Percentiles rank a stretch among this genome's conserved stretches.
Evolutionary conservation across 2,329 filamentous ascomycete species (phyloP).

Genomic region (Alternaria brassicicola): DNA sequence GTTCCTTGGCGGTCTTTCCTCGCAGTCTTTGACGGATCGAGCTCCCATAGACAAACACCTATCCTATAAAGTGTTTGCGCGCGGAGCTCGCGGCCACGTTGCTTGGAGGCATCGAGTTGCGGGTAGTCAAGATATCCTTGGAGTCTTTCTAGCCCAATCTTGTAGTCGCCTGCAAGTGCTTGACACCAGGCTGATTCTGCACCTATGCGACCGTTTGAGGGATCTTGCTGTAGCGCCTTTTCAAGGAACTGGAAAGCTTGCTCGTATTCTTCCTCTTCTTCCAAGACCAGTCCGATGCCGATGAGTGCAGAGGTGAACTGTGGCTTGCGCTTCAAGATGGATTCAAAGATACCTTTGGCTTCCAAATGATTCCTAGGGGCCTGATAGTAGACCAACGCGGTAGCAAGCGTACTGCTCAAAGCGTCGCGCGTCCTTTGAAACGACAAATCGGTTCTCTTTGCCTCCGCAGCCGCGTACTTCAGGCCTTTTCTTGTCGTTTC

Average conservation of each 20-base stretch:
- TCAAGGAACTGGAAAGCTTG: slow-evolving; percentile 81
- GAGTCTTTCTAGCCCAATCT: slow-evolving; percentile 70
- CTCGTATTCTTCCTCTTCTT: slow-evolving; percentile 88
- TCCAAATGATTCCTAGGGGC: slow-evolving; percentile 88
- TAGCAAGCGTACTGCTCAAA: slow-evolving; percentile 78
- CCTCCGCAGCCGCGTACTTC: slow-evolving; percentile 64
- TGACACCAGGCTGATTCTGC: slow-evolving; percentile 93
- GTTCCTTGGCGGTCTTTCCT: slow-evolving; percentile 81
- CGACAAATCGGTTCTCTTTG: slow-evolving; percentile 68
- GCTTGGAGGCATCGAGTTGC: slow-evolving; percentile 66
- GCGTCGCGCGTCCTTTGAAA: slow-evolving; percentile 69
- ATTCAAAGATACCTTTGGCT: slow-evolving; percentile 83
- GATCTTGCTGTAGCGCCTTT: slow-evolving; percentile 75
- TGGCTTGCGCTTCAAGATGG: slow-evolving; percentile 75
- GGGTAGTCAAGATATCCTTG: slow-evolving; percentile 67
- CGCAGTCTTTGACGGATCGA: slow-evolving; percentile 74
- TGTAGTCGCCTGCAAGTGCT: slow-evolving; percentile 78
- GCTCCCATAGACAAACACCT: slow-evolving; percentile 84
- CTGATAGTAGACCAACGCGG: slow-evolving; percentile 88
- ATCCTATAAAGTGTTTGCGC: slow-evolving; percentile 87
- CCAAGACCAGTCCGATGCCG: slow-evolving; percentile 87
- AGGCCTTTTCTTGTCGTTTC: slow-evolving; percentile 80
- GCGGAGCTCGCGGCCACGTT: slow-evolving; percentile 71
- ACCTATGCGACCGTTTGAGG: slow-evolving; percentile 75
- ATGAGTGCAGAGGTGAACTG: slow-evolving; percentile 82